Evolutionary conservation across 345 rosid genomes (phyloP), one percentile per base, ranked within the genome.

Genomic region (Stellera chamaejasme): DNA sequence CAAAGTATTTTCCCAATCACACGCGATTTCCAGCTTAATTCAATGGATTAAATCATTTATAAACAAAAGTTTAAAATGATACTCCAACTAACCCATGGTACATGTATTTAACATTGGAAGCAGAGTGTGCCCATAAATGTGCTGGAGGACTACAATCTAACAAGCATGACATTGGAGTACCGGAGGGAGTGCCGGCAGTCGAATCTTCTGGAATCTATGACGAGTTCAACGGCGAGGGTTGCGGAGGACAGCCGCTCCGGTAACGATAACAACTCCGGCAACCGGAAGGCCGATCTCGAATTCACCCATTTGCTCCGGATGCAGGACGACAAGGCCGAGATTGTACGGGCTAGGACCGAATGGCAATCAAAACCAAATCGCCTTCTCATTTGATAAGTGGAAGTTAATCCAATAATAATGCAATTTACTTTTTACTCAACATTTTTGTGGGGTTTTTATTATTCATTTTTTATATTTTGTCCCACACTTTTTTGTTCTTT

Each of bases 51-150:
- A 19, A 1, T 19, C 1, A 19, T 19, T 19, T 19, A 19, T 19
- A 19, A 19, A 19, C 1, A 19, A 19, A 19, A 19, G 23, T 19
- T 19, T 19, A 19, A 19, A 19, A 19, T 19, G 23, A 19, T 19
- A 19, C 23, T 19, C 23, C 23, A 19, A 19, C 23, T 19, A 19
- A 19, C 23, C 23, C 5, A 32, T 32, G 9, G 9, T 32, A 32
- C 39, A 32, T 32, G 7, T 50, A 50, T 19, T 11, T 8, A 10
- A 3, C 26, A 4, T 15, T 50, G 0, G 26, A 5, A 14, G 9
- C 83, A 83, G 84, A 83, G 86, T 66, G 79, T 83, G 66, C 82
- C 82, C 8, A 77, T 63, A 25, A 50, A 73, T 5, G 79, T 83
- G 23, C 54, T 83, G 57, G 77, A 76, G 64, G 67, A 77, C 11